Evolutionary conservation across 306 rosid species (phyloP).

Genomic region (Hylodesmum podocarpum): DNA sequence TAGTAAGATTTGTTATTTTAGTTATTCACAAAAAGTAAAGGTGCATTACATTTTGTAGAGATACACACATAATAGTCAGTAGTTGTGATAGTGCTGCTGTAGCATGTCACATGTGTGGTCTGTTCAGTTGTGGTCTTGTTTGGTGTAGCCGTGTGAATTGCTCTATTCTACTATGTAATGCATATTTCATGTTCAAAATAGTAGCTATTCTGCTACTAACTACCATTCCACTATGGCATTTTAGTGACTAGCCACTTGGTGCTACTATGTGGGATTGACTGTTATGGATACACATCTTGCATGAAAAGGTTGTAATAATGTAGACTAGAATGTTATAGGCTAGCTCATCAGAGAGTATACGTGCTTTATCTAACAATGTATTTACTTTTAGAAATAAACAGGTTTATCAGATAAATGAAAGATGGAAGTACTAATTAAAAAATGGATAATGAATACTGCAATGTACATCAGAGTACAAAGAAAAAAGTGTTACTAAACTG

Average conservation of each 20-base stretch:
- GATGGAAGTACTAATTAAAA: neutral
- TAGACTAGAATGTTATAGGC: neutral
- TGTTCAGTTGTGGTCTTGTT: neutral
- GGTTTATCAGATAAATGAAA: neutral
- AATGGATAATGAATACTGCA: neutral
- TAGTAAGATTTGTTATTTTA: neutral
- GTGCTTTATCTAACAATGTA: neutral
- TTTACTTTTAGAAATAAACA: neutral
- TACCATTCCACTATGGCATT: neutral
- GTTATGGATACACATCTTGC: neutral
- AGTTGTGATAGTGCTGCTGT: neutral
- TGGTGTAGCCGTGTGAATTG: neutral
- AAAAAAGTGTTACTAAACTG: slow-evolving; percentile 6
- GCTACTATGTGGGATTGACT: neutral
- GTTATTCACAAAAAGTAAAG: slow-evolving; percentile 4
- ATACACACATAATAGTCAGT: neutral
- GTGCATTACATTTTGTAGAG: neutral
- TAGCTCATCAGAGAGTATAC: neutral
- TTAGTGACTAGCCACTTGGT: neutral
- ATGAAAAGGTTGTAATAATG: neutral
- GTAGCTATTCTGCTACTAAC: neutral
- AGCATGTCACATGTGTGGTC: neutral
- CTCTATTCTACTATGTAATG: neutral
- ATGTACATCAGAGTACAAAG: neutral
- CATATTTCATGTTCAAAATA: neutral